Evolutionary conservation across 2,329 filamentous ascomycete genomes (phyloP), one percentile per base, ranked within the genome.

Genomic region (Aspergillus sclerotialis): DNA sequence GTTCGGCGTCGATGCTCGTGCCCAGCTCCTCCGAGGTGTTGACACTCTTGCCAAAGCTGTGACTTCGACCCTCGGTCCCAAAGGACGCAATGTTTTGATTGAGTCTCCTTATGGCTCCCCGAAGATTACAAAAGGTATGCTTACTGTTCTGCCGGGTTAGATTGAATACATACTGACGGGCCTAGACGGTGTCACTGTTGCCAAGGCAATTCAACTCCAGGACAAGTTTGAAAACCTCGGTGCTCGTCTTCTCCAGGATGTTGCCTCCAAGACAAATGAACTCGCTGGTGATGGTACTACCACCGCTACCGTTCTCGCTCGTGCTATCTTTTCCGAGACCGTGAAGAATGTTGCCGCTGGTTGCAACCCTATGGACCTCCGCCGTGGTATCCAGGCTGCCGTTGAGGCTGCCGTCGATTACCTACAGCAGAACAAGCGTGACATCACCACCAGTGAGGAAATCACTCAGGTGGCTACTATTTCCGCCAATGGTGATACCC

Each of bases 151-250:
- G 17, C 33, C 15, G n/a, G 18, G 8, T 29, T 30, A 16, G 26
- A 11, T 30, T 25, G 26, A 12, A 2, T 32, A 9, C 6, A 26
- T 38, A 43, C 52, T 59, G 46, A 58, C 44, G 36, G 15, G 7
- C 35, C 33, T 45, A 89, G 84, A 92, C 67, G 85, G 85, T 80
- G 85, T 92, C 30, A 89, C 84, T 52, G 85, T 92, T 53, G 85
- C 85, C 52, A 90, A 83, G 70, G 88, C 90, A 45, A 84, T 98
- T 58, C 79, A 78, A 46, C 80, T 98, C 49, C 81, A 98, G 76
- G 92, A 98, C 77, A 96, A 96, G 73, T 98, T 95, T 68, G 92
- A 98, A 74, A 98, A 98, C 76, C 85, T 98, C 53, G 92, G 92
- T 65, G 92, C 92, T 57, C 84, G 86, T 61, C 80, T 98, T 50